phyloP scores from a whole-genome alignment of 2,329 filamentous ascomycete genomes.

The Colletotrichum tropicale region DNA sequence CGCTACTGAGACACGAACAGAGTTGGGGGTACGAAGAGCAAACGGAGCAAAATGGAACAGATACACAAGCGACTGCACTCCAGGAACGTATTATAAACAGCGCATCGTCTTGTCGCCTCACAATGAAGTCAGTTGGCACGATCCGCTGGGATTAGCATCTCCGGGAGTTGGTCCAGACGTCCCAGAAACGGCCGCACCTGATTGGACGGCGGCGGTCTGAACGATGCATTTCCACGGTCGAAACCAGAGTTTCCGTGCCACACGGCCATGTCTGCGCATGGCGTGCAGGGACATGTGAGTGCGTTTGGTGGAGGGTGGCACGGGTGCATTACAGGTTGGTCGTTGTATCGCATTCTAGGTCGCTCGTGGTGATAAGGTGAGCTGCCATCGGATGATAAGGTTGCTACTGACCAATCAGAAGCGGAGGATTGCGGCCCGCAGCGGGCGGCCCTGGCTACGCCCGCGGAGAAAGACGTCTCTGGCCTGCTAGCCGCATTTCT shows the following conservation, averaged over 20 bases:
- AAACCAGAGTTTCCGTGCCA: not conserved
- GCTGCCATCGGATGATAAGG: slow-evolving; percentile 16
- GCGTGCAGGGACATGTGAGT: not conserved
- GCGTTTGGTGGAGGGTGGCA: not conserved
- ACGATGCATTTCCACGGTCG: slow-evolving; percentile 13
- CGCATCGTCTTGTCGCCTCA: slow-evolving; percentile 2
- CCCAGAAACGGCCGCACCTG: not conserved
- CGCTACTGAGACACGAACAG: not conserved
- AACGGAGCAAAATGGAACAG: not conserved
- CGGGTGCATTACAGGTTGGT: not conserved
- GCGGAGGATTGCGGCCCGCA: not conserved
- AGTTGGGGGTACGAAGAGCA: not conserved
- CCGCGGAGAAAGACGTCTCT: slow-evolving; percentile 13
- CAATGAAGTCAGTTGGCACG: slow-evolving; percentile 11
- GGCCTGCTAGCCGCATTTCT: not conserved
- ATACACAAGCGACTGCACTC: not conserved
- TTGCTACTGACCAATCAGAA: not conserved
- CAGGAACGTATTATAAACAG: not conserved
- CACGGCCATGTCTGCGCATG: not conserved
- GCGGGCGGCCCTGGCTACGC: slow-evolving; percentile 13
- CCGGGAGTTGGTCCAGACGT: slow-evolving; percentile 3
- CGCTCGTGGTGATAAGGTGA: not conserved
- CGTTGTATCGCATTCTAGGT: not conserved
- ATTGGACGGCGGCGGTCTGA: slow-evolving; percentile 1
- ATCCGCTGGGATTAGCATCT: slow-evolving; percentile 19